A percentile compares a stretch with the other conserved stretches of the same genome.
Conservation (phyloP, 768 basidiomycete genomes). For the Naganishia friedmannii region DNA sequence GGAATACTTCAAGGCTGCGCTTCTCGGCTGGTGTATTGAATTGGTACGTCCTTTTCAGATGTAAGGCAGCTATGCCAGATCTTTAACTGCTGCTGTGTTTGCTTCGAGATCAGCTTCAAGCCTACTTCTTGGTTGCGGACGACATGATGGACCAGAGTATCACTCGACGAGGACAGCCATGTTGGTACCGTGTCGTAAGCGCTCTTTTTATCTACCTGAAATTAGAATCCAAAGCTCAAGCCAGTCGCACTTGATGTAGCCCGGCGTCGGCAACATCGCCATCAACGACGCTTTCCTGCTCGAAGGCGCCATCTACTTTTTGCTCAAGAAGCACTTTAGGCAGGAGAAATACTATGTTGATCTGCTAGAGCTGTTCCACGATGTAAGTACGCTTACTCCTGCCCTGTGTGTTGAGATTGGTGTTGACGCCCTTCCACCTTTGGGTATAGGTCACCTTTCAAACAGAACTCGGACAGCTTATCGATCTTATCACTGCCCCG, state of each 20-base stretch:
- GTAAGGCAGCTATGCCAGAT: too few species aligned
- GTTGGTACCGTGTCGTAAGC: slow-evolving; percentile 74
- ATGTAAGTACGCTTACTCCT: slow-evolving; percentile 55
- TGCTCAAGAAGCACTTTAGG: slow-evolving; percentile 84
- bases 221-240: background rate
- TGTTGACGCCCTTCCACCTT: background rate
- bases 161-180: slow-evolving; percentile 89
- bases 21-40: slow-evolving; percentile 94
- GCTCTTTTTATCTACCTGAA: background rate
- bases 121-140: slow-evolving; percentile 92
- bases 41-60: slow-evolving; percentile 59
- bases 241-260: slow-evolving; percentile 39
- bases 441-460: slow-evolving; percentile 64
- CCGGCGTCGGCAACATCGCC: slow-evolving; percentile 71
- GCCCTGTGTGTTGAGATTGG: too few species aligned
- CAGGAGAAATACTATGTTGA: slow-evolving; percentile 77
- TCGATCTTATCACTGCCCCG: slow-evolving; percentile 92
- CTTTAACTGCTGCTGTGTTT: slow-evolving; percentile 30
- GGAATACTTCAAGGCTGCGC: slow-evolving; percentile 82
- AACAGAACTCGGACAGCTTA: slow-evolving; percentile 93
- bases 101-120: slow-evolving; percentile 69
- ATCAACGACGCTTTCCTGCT: slow-evolving; percentile 98
- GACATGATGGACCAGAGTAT: slow-evolving; percentile 97
- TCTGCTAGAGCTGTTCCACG: slow-evolving; percentile 85
- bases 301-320: slow-evolving; percentile 84